A percentile compares a stretch with the other conserved stretches of the same genome.
These are phyloP conservation scores for Kalmusia sp. DNA, from an alignment of 2,329 filamentous ascomycete genomes.

Conservation along the genomic window DNA sequence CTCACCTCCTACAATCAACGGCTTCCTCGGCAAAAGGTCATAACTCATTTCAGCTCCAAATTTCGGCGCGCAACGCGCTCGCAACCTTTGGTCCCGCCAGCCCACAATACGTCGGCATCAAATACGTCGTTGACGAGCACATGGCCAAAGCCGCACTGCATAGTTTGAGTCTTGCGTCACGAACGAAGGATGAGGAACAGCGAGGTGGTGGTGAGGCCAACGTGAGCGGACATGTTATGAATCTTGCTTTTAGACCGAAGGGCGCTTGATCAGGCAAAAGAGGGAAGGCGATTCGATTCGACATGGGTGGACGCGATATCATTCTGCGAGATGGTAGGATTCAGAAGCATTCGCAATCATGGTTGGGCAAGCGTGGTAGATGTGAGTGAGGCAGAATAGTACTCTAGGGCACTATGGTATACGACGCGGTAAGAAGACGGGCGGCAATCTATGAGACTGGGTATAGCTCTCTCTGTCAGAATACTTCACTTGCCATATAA, in stretches of 20 bases:
- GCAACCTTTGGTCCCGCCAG: slow-evolving; percentile 41
- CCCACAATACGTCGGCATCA: slow-evolving; percentile 38
- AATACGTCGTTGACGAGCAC: slow-evolving; percentile 41
- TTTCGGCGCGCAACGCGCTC: slow-evolving; percentile 43
- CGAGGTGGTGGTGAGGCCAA: background rate
- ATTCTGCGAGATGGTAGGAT: no score
- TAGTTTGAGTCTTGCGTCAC: slow-evolving; percentile 11
- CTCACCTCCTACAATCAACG: no score
- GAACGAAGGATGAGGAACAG: background rate
- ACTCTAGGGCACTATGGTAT: no score
- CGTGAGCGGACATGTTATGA: slow-evolving; percentile 8
- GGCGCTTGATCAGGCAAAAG: background rate
- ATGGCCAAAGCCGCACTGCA: slow-evolving; percentile 32
- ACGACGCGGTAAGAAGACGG: no score
- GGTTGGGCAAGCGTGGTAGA: no score
- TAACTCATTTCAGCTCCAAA: slow-evolving; percentile 34
- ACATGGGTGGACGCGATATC: no score
- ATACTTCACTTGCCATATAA: no score
- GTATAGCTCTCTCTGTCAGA: no score
- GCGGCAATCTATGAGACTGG: no score
- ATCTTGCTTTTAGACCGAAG: slow-evolving; percentile 15
- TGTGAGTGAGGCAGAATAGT: no score
- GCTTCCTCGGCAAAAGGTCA: no score
- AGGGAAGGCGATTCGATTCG: background rate
- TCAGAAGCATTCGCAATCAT: no score